These are phyloP conservation scores for Boechera retrofracta DNA, from an alignment of 345 rosid genomes.

Conservation along the genomic window DNA sequence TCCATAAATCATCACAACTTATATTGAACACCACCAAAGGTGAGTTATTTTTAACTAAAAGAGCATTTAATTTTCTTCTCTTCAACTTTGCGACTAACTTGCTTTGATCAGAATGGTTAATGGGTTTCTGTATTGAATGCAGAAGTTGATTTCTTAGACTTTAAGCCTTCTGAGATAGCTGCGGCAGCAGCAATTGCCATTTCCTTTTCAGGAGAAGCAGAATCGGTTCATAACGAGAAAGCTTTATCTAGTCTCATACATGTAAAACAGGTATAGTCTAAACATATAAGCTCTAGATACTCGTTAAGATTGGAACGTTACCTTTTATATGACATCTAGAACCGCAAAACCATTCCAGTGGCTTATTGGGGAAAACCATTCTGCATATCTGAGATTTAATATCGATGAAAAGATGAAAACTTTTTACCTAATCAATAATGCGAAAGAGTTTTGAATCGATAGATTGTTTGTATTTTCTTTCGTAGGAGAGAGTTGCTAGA, in stretches of 20 bases:
- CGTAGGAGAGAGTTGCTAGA: constrained; percentile 56
- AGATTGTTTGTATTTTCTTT: not conserved
- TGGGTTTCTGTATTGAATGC: constrained; percentile 51
- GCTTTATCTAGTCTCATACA: constrained; percentile 46
- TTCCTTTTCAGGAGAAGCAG: constrained; percentile 51
- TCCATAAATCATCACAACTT: constrained; percentile 52
- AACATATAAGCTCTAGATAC: too few species aligned
- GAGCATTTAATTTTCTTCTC: not conserved
- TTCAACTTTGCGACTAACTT: not conserved
- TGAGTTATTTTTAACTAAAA: constrained; percentile 19
- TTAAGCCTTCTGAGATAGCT: constrained; percentile 68
- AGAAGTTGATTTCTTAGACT: constrained; percentile 70
- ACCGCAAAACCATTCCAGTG: not conserved
- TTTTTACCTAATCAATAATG: not conserved
- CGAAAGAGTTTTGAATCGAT: not conserved
- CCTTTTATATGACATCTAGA: not conserved
- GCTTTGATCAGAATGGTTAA: constrained; percentile 19
- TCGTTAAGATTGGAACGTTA: not conserved
- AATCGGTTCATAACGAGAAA: constrained; percentile 45
- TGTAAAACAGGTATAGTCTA: constrained; percentile 52
- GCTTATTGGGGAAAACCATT: not conserved
- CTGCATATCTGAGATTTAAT: not conserved
- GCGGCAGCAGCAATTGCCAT: constrained; percentile 58
- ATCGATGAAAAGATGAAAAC: not conserved
- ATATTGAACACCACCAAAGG: constrained; percentile 57